Conservation (phyloP, 139 green algal genomes). For the Ettlia oleoabundans region DNA sequence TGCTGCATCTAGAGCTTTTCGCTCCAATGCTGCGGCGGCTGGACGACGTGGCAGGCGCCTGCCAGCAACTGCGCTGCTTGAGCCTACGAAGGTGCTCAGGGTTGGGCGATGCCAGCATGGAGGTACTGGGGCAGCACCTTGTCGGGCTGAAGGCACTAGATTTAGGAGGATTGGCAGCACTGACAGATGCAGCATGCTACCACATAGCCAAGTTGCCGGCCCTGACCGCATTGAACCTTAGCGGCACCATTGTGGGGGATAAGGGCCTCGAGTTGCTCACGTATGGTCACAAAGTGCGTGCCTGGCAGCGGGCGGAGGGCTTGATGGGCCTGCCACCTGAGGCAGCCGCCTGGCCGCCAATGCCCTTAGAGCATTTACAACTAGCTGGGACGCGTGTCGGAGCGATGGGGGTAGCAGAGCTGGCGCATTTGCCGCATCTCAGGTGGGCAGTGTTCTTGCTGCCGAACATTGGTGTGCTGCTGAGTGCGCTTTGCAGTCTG, state of each 20-base stretch:
- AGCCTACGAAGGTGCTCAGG: constrained; percentile 3
- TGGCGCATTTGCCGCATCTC: background rate
- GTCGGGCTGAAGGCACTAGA: background rate
- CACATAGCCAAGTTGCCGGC: constrained; percentile 12
- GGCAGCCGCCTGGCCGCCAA: constrained; percentile 2
- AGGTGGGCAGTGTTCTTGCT: background rate
- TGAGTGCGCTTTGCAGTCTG: too few relatives aligned
- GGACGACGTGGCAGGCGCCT: background rate
- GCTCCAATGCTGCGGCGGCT: background rate
- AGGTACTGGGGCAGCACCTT: background rate
- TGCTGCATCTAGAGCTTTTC: constrained; percentile 15
- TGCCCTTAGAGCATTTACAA: constrained; percentile 20
- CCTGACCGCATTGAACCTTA: constrained; percentile 3
- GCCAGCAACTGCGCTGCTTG: constrained; percentile 10
- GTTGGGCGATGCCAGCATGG: background rate
- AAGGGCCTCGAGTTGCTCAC: background rate
- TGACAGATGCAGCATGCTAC: constrained; percentile 1
- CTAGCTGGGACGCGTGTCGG: background rate
- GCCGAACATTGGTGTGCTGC: too few relatives aligned
- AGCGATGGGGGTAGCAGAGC: background rate
- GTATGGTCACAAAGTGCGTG: constrained; percentile 3
- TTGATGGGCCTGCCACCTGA: background rate
- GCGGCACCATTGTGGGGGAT: background rate
- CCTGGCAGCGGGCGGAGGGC: background rate
- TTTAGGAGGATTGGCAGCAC: background rate